Evolutionary conservation across 768 basidiomycete species (phyloP).

Genomic region (Tricholoma hemisulphureum): DNA sequence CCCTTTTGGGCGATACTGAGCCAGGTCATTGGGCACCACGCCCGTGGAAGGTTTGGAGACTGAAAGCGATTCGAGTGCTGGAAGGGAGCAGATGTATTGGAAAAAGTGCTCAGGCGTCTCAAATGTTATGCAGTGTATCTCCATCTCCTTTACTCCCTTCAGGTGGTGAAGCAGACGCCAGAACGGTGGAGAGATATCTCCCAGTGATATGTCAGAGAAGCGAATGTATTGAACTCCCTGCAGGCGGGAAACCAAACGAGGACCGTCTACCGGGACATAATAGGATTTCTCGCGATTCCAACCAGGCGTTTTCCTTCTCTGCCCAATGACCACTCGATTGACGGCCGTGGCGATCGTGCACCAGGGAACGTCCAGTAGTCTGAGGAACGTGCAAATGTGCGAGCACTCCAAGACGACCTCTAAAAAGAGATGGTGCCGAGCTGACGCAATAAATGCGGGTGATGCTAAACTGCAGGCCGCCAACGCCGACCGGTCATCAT

Average conservation of each 20-base stretch:
- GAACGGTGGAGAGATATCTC: conserved; percentile 25
- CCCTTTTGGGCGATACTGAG: conserved; percentile 9
- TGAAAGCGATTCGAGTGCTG: conserved; percentile 24
- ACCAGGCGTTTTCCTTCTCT: not conserved
- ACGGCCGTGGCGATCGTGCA: conserved; percentile 28
- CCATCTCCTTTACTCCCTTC: conserved; percentile 25
- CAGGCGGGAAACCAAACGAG: conserved; percentile 12
- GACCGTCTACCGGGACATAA: conserved; percentile 15
- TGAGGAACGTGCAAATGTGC: conserved; percentile 23
- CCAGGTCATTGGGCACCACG: conserved; percentile 9
- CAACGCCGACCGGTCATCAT: conserved; percentile 26
- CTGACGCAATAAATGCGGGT: conserved; percentile 22
- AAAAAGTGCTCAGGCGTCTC: conserved; percentile 25
- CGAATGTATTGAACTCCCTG: conserved; percentile 16
- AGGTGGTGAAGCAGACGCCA: conserved; percentile 26
- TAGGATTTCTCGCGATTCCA: not conserved
- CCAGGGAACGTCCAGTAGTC: conserved; percentile 28
- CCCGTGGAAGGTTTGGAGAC: conserved; percentile 27
- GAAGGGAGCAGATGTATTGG: conserved; percentile 27
- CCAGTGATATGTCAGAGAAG: conserved; percentile 24
- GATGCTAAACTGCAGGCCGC: conserved; percentile 31
- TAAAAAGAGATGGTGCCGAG: conserved; percentile 30
- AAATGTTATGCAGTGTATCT: conserved; percentile 24
- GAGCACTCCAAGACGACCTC: conserved; percentile 26
- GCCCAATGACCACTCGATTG: conserved; percentile 19